A percentile compares a stretch with the other conserved stretches of the same genome.
Evolutionary conservation across 78 protist species (phyloP).

Genomic region (Bigelowiella natans): DNA sequence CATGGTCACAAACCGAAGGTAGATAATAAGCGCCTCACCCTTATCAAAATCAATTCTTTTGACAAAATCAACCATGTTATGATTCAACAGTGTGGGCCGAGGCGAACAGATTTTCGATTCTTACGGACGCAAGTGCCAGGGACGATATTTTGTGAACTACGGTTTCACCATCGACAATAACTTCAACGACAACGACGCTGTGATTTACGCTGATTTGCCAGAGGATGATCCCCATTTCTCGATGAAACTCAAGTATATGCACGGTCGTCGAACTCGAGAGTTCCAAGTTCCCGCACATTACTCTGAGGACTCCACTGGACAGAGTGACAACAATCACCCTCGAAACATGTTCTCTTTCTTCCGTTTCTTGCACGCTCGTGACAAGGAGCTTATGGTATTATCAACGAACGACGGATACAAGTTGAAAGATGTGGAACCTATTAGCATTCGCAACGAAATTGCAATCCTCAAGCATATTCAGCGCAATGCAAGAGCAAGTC

Average conservation of each 20-base stretch:
- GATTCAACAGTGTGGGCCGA: not conserved
- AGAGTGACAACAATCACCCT: not conserved
- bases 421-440: not conserved
- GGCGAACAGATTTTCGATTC: not conserved
- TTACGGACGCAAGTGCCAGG: not conserved
- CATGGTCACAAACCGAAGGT: not conserved
- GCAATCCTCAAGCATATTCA: not conserved
- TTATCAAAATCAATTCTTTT: not conserved
- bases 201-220: not conserved
- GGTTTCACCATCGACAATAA: not conserved
- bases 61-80: not conserved
- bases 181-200: not conserved
- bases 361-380: not conserved
- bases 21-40: not conserved
- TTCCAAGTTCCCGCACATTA: not conserved
- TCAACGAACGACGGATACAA: not conserved
- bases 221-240: not conserved
- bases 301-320: not conserved
- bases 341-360: not conserved
- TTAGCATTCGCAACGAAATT: not conserved
- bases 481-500: not conserved
- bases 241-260: not conserved
- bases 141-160: not conserved
- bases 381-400: not conserved
- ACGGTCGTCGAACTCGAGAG: not conserved